Evolutionary conservation across 768 basidiomycete genomes (phyloP), one percentile per base, ranked within the genome.

Genomic region (Kondoa subrosea): DNA sequence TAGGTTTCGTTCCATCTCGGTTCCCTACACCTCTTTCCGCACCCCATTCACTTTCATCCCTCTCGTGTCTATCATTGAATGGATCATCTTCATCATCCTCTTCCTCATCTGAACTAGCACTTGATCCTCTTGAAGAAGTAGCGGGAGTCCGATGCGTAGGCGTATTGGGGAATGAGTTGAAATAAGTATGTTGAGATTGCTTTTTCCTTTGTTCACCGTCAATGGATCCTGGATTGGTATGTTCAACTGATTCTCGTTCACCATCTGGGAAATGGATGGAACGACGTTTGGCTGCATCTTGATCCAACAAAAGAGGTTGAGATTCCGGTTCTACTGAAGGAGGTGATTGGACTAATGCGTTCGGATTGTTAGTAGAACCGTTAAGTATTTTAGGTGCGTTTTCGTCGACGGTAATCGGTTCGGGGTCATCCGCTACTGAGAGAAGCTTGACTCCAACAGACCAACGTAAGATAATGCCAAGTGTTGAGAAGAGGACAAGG

Each of bases 371-470:
- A 33, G 27, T 27, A n/a, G 33, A 62, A 56, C 1, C 62, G 31
- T 29, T 32, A 14, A 60, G 8, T 26, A 25, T 12, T 26, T 57
- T 56, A 14, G 31, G 69, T 63, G 25, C 70, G 16, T 12, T 17
- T 34, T 57, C 64, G 26, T n/a, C 33, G 2, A 21, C 57, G 27
- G 58, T 27, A 33, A 8, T 63, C 12, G 50, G 30, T 32, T 50
- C 40, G 8, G 40, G 40, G 40, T 81, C 79, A 67, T 89, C 88
- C 1, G 88, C 86, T 67, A 82, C 83, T 0, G 88, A 82, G 4
- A 95, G 81, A 0, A 93, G 80, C 63, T 82, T 83, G n/a, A 95
- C 86, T 25, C 91, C 91, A 76, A 87, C 89, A 66, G 89, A 91
- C 88, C 93, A 96, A 17, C 92, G 86, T 32, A 95, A 78, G 66